Conservation (phyloP, 1,284 basidiomycete genomes). For the Crucibulum cyathiforme region DNA sequence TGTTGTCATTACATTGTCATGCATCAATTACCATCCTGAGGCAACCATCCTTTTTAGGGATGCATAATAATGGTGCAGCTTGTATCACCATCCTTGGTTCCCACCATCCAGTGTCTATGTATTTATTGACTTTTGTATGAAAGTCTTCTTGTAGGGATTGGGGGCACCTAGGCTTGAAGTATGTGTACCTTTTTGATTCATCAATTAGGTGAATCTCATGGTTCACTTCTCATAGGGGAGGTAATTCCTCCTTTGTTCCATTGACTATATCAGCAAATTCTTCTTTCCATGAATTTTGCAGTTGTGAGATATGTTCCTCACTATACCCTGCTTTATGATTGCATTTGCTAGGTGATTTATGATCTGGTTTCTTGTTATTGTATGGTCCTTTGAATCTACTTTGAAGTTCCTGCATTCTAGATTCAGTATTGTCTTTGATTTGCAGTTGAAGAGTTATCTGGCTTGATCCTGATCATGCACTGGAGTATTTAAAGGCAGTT, state of each 20-base stretch:
- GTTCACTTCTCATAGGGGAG: constrained; percentile 33
- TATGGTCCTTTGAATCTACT: no score
- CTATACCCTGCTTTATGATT: neutral
- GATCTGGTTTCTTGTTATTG: no score
- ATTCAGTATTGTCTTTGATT: no score
- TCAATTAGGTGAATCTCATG: constrained; percentile 38
- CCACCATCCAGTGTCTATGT: constrained; percentile 39
- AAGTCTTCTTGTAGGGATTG: constrained; percentile 26
- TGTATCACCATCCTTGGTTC: constrained; percentile 12
- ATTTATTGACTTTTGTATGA: constrained; percentile 31
- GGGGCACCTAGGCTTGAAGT: constrained; percentile 32
- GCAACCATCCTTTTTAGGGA: constrained; percentile 38
- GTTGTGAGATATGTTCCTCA: constrained; percentile 13
- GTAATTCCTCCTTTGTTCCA: constrained; percentile 22
- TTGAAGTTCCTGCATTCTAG: no score
- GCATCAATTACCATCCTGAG: constrained; percentile 41
- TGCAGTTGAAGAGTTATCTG: no score
- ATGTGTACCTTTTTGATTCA: constrained; percentile 8
- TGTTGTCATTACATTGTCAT: constrained; percentile 42
- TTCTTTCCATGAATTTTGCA: constrained; percentile 21
- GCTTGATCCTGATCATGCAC: no score
- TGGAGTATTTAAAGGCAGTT: no score
- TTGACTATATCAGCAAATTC: constrained; percentile 22
- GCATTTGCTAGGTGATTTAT: neutral
- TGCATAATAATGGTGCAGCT: constrained; percentile 40